phyloP scores from a whole-genome alignment of 2,329 filamentous ascomycete genomes.

The Metarhizium sp. region DNA sequence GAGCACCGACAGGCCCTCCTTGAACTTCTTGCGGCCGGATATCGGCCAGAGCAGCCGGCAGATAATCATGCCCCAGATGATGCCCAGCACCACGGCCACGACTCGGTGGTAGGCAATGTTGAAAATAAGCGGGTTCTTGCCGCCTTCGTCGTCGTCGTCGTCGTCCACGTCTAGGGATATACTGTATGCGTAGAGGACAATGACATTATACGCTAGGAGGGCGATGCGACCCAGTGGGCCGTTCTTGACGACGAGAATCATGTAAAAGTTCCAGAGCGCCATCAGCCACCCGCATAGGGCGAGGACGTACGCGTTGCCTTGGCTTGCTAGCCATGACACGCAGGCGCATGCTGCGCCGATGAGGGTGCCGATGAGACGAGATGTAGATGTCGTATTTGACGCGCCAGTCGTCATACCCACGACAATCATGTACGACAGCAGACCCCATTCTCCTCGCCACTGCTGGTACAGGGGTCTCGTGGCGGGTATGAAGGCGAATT shows the following conservation, averaged over 20 bases:
- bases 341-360: conserved; percentile 70
- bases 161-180: conserved; percentile 71
- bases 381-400: conserved; percentile 83
- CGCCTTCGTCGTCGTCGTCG: conserved; percentile 82
- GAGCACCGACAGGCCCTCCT: conserved; percentile 79
- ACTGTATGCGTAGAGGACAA: conserved; percentile 88
- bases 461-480: conserved; percentile 74
- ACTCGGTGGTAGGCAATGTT: conserved; percentile 85
- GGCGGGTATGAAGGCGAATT: conserved; percentile 73
- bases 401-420: conserved; percentile 96
- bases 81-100: conserved; percentile 75
- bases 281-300: conserved; percentile 75
- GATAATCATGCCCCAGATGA: conserved; percentile 84
- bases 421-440: conserved; percentile 95
- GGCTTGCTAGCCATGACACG: conserved; percentile 66
- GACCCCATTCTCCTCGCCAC: conserved; percentile 94
- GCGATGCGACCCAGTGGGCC: conserved; percentile 90
- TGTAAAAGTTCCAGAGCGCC: conserved; percentile 76
- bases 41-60: conserved; percentile 91
- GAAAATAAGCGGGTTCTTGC: conserved; percentile 71
- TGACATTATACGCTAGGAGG: conserved; percentile 91
- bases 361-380: conserved; percentile 78
- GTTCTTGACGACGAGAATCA: conserved; percentile 76
- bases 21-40: conserved; percentile 77
- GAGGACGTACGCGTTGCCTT: conserved; percentile 66